phyloP scores from a whole-genome alignment of 208 protist species.

The Blastocrithidia nonstop region DNA sequence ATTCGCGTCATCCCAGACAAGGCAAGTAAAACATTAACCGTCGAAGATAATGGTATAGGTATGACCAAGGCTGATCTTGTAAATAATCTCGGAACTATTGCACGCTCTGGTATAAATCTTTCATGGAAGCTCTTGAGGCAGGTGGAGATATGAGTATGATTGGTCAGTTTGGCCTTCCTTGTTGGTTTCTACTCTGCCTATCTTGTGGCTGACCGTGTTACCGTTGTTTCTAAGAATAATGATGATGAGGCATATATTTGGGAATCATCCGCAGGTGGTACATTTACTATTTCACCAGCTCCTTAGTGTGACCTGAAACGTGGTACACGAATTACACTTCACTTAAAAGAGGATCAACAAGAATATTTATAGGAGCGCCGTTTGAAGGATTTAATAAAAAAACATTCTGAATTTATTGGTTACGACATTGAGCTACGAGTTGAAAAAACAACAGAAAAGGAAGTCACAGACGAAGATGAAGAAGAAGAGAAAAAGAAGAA shows the following conservation, averaged over 20 bases:
- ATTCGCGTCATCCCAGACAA: constrained; percentile 85
- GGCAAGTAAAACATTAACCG: constrained; percentile 85
- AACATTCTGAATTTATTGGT: constrained; percentile 99
- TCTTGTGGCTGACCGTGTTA: constrained; percentile 97
- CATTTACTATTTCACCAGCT: constrained; percentile 85
- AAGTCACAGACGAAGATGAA: constrained; percentile 26
- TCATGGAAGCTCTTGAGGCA: constrained; percentile 81
- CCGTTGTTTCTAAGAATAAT: constrained; percentile 91
- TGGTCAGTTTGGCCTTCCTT: constrained; percentile 99
- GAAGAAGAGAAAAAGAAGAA: constrained; percentile 60
- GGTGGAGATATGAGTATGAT: constrained; percentile 88
- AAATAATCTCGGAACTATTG: constrained; percentile 98
- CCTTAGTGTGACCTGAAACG: constrained; percentile 91
- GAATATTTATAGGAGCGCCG: constrained; percentile 90
- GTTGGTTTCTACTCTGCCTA: constrained; percentile 99
- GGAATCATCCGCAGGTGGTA: constrained; percentile 91
- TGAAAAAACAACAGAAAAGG: constrained; percentile 50
- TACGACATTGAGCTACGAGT: constrained; percentile 96
- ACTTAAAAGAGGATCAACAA: constrained; percentile 91
- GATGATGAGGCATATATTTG: constrained; percentile 91
- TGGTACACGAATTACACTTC: constrained; percentile 93
- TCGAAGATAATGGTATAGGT: constrained; percentile 97
- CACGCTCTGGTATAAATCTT: constrained; percentile 97
- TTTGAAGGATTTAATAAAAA: constrained; percentile 90
- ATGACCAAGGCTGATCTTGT: constrained; percentile 99